Percentiles rank a stretch among this genome's conserved stretches.
These are phyloP conservation scores for Echria macrotheca DNA, from an alignment of 495 filamentous ascomycete genomes.

Conservation along the genomic window DNA sequence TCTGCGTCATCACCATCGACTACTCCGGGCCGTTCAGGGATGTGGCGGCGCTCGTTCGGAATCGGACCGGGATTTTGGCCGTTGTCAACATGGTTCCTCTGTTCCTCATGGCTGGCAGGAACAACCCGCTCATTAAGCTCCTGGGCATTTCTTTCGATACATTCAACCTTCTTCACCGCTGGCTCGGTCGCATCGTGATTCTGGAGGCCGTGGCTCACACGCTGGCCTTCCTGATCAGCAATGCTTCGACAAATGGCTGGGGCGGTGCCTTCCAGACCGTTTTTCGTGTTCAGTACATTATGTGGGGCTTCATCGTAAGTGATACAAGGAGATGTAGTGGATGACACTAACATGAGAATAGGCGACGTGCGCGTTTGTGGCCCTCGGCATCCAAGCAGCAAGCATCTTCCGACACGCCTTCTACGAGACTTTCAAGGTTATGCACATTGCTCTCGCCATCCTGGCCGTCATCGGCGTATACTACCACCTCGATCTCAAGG, in stretches of 20 bases:
- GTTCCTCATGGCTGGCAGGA: slow-evolving; percentile 53
- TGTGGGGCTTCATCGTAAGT: slow-evolving; percentile 54
- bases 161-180: slow-evolving; percentile 76
- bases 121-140: slow-evolving; percentile 56
- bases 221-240: slow-evolving; percentile 37
- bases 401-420: slow-evolving; percentile 81
- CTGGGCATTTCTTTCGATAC: slow-evolving; percentile 67
- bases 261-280: slow-evolving; percentile 32
- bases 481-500: slow-evolving; percentile 59
- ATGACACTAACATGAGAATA: slow-evolving; percentile 18
- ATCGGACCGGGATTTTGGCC: slow-evolving; percentile 70
- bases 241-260: slow-evolving; percentile 40
- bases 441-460: slow-evolving; percentile 67
- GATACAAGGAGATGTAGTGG: slow-evolving; percentile 14
- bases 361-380: slow-evolving; percentile 55
- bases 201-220: slow-evolving; percentile 60
- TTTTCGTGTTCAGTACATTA: slow-evolving; percentile 33
- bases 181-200: slow-evolving; percentile 69
- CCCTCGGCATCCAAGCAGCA: slow-evolving; percentile 63
- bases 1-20: slow-evolving; percentile 70
- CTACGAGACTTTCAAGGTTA: slow-evolving; percentile 78
- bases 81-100: slow-evolving; percentile 69
- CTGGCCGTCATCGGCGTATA: slow-evolving; percentile 62
- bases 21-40: slow-evolving; percentile 44
- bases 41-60: slow-evolving; percentile 48